Evolutionary conservation across 2,329 filamentous ascomycete species (phyloP), one percentile per base, ranked within the genome.

Genomic region (Colletotrichum horii): DNA sequence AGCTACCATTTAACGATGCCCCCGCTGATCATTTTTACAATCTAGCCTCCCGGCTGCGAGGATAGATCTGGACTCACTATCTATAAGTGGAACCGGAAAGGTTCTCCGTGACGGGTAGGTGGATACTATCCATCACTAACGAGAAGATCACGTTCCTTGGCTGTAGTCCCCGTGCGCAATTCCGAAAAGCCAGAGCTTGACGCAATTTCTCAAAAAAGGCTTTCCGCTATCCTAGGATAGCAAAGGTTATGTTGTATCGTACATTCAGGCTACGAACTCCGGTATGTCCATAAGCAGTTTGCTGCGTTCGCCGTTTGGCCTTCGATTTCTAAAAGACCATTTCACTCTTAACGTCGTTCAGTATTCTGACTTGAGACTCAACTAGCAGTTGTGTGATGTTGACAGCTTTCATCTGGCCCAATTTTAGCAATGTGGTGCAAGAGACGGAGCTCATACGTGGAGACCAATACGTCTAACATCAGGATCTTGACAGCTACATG

Each of bases 271-370:
- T 9, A n/a, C n/a, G 38, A 19, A n/a, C 38, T 43, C 38, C 2
- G 4, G 38, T 0, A 1, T n/a, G 38, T 43, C 9, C n/a, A 43
- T n/a, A 6, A 19, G 8, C 38, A 43, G 3, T 43, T 0, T 8
- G 8, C n/a, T 0, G 38, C 38, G 1, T 11, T 12, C 38, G 9
- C 38, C 9, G 38, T n/a, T 43, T 43, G 19, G 38, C 3, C 38
- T 2, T 0, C 9, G 2, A 43, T 43, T n/a, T 43, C 16, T 43
- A 0, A 2, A 3, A n/a, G 36, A 43, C 8, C 19, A 3, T 8
- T 16, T 43, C 36, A 16, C 19, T 43, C 36, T 43, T 8, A 43
- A 43, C 4, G 36, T 19, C 4, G 5, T 16, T 2, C 8, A 0
- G 36, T 43, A 43, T 5, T 43, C 36, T 43, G 0, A 16, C 16